These are phyloP conservation scores for Linum tenue DNA, from an alignment of 345 rosid genomes.

Conservation along the genomic window DNA sequence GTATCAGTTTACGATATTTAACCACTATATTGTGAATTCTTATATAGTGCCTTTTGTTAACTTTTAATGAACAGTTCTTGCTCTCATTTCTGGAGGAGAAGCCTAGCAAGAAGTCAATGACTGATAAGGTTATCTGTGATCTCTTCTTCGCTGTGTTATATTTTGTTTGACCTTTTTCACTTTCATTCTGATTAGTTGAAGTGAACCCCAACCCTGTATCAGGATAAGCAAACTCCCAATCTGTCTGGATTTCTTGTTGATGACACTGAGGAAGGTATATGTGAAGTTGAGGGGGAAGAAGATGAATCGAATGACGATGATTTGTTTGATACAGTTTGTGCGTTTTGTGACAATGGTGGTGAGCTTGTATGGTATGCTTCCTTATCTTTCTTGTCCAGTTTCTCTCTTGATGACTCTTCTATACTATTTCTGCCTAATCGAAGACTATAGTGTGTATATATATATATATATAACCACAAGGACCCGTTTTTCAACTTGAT, in stretches of 20 bases:
- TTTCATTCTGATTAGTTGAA: not conserved
- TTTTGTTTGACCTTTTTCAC: not conserved
- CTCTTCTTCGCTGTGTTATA: slow-evolving; percentile 10
- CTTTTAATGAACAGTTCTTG: slow-evolving; percentile 40
- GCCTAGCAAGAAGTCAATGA: slow-evolving; percentile 41
- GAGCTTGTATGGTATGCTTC: slow-evolving; percentile 49
- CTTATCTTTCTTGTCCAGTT: slow-evolving; percentile 9
- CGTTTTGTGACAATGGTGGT: slow-evolving; percentile 5
- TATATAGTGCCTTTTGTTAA: not conserved
- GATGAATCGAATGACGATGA: slow-evolving; percentile 1
- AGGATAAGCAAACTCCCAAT: slow-evolving; percentile 33
- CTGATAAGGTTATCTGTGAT: slow-evolving; percentile 43
- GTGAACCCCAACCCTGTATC: slow-evolving; percentile 12
- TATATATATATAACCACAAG: not conserved
- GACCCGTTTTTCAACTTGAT: not conserved
- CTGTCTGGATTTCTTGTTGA: slow-evolving; percentile 52
- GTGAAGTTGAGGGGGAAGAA: not conserved
- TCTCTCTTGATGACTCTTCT: slow-evolving; percentile 1
- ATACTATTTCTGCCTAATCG: not conserved
- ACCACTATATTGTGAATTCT: not conserved
- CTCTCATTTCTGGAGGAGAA: slow-evolving; percentile 48
- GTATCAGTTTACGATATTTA: not conserved
- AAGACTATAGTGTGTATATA: not conserved
- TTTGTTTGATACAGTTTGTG: slow-evolving; percentile 1
- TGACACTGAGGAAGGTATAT: slow-evolving; percentile 24